phyloP scores from a whole-genome alignment of 768 basidiomycete species.

The Rhodotorula paludigena region DNA sequence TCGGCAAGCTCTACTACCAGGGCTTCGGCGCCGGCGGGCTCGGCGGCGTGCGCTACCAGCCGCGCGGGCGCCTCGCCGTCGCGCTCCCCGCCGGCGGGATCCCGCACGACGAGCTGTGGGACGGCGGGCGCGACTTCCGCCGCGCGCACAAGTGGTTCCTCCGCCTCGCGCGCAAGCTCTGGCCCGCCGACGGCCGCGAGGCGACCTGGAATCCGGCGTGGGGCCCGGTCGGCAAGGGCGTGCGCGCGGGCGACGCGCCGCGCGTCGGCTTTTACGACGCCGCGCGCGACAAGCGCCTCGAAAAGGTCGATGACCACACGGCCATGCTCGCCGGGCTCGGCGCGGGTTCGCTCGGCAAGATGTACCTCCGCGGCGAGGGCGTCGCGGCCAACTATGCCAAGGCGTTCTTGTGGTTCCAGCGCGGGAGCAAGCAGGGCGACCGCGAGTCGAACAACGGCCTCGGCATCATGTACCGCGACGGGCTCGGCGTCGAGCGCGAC shows the following conservation, averaged over 20 bases:
- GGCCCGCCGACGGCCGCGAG: conserved; percentile 67
- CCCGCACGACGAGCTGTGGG: conserved; percentile 47
- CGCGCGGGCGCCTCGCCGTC: not conserved
- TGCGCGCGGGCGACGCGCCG: conserved; percentile 26
- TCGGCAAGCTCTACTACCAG: conserved; percentile 94
- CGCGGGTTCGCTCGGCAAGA: conserved; percentile 83
- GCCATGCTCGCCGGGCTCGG: conserved; percentile 68
- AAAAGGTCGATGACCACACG: conserved; percentile 46
- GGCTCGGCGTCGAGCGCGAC: conserved; percentile 65
- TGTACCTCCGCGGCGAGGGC: conserved; percentile 91
- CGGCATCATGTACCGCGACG: conserved; percentile 89
- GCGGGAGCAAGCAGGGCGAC: conserved; percentile 60
- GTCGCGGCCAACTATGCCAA: conserved; percentile 68
- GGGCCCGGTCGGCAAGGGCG: not conserved
- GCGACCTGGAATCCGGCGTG: conserved; percentile 44
- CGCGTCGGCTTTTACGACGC: conserved; percentile 40
- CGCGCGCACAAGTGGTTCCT: conserved; percentile 78
- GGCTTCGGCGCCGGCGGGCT: conserved; percentile 77
- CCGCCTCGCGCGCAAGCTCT: conserved; percentile 72
- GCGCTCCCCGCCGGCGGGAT: conserved; percentile 48
- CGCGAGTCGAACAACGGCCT: conserved; percentile 83
- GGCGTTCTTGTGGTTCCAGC: conserved; percentile 77
- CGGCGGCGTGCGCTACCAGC: conserved; percentile 62
- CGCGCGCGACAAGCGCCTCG: conserved; percentile 44
- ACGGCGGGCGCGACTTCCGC: conserved; percentile 71